These are phyloP conservation scores for Mycena leptocephala DNA, from an alignment of 768 basidiomycete species.

Conservation along the genomic window DNA sequence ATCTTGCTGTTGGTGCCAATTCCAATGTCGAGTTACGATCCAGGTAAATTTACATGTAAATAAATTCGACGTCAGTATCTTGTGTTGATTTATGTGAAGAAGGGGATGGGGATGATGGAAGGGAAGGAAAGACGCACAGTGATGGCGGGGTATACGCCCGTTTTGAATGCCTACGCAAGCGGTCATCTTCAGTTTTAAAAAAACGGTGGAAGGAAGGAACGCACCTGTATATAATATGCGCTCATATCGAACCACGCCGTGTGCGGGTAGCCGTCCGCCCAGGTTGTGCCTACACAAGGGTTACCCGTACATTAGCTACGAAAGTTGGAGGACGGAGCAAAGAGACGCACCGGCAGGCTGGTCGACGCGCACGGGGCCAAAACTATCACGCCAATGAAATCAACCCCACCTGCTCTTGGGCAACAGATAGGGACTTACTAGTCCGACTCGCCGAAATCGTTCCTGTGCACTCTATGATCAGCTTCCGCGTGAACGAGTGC, in stretches of 20 bases:
- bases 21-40: too few relatives aligned
- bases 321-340: not conserved
- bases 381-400: conserved; percentile 48
- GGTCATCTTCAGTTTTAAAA: too few relatives aligned
- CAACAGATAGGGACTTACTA: conserved; percentile 56
- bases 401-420: too few relatives aligned
- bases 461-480: conserved; percentile 54
- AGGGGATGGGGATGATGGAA: too few relatives aligned
- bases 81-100: too few relatives aligned
- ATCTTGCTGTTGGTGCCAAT: conserved; percentile 52
- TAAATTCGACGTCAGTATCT: too few relatives aligned
- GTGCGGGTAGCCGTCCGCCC: conserved; percentile 61
- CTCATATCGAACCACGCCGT: conserved; percentile 75
- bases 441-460: conserved; percentile 86
- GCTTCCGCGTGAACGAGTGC: too few relatives aligned
- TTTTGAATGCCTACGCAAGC: conserved; percentile 76
- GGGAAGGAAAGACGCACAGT: conserved; percentile 54
- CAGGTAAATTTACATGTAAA: too few relatives aligned
- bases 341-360: conserved; percentile 55
- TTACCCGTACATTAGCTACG: too few relatives aligned
- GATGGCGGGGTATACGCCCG: conserved; percentile 73
- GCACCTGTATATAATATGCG: conserved; percentile 69
- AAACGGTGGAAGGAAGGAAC: not conserved
- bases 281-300: conserved; percentile 51
- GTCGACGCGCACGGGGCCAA: conserved; percentile 72